phyloP scores from a whole-genome alignment of 805 yeast genomes.

The Yamadazyma paraphyllophila region DNA sequence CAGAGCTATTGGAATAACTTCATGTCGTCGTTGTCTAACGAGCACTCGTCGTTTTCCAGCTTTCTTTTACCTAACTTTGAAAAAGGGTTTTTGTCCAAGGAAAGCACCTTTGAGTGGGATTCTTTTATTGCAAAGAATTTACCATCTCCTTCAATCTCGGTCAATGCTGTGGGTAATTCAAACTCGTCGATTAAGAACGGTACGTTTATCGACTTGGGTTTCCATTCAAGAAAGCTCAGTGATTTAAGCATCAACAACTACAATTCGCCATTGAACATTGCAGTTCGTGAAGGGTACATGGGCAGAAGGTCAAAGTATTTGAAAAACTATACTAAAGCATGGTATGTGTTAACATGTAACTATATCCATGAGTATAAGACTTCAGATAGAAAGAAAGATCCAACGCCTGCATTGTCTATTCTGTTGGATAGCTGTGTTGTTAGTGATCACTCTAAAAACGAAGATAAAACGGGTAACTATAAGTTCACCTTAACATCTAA shows the following conservation, averaged over 20 bases:
- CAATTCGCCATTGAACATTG: conserved; percentile 61
- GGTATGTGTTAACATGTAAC: conserved; percentile 86
- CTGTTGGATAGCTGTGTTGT: conserved; percentile 76
- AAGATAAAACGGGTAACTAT: conserved; percentile 52
- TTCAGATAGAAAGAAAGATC: conserved; percentile 76
- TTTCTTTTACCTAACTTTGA: conserved; percentile 59
- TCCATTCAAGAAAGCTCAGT: conserved; percentile 33
- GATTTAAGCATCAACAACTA: conserved; percentile 68
- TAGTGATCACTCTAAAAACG: conserved; percentile 77
- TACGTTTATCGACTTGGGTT: conserved; percentile 39
- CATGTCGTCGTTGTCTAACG: conserved; percentile 68
- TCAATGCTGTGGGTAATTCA: conserved; percentile 26
- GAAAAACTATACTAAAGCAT: conserved; percentile 87
- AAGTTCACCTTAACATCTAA: conserved; percentile 81
- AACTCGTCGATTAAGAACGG: conserved; percentile 30
- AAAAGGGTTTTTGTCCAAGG: conserved; percentile 62
- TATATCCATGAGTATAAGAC: conserved; percentile 89
- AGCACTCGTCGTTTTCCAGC: conserved; percentile 69
- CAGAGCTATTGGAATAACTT: conserved; percentile 77
- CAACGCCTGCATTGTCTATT: conserved; percentile 79
- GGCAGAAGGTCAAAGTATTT: conserved; percentile 90
- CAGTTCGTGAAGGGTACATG: conserved; percentile 71
- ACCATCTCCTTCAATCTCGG: conserved; percentile 29
- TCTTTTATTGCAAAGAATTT: conserved; percentile 70
- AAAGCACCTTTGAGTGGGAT: conserved; percentile 86